These are phyloP conservation scores for Mycena metata DNA, from an alignment of 768 basidiomycete species.

Conservation along the genomic window DNA sequence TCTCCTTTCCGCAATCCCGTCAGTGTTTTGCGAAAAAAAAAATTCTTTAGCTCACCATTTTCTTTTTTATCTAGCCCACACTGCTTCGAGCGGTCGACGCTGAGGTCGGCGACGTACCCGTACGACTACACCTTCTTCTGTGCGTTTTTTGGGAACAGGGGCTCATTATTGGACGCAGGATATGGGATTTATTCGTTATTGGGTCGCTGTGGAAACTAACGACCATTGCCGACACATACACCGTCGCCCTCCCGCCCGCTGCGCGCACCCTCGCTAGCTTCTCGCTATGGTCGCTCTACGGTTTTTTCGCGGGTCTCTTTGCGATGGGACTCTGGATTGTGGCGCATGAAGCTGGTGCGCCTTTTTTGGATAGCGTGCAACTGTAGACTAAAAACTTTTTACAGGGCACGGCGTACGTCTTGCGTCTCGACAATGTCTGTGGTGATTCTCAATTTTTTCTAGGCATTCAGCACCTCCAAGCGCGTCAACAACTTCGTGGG, in stretches of 20 bases:
- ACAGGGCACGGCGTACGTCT: constrained; percentile 74
- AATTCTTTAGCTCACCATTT: not conserved
- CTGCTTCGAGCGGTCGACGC: constrained; percentile 91
- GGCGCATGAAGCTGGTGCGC: constrained; percentile 37
- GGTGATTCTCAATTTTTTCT: constrained; percentile 59
- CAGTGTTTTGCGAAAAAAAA: constrained; percentile 45
- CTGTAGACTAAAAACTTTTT: too few species aligned
- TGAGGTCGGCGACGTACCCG: constrained; percentile 86
- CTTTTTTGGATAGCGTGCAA: too few species aligned
- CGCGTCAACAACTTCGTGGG: constrained; percentile 92
- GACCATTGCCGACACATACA: constrained; percentile 70
- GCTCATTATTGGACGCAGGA: constrained; percentile 53
- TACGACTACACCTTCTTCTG: constrained; percentile 55
- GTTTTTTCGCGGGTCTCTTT: constrained; percentile 86
- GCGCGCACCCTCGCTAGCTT: constrained; percentile 74
- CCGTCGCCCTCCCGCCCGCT: constrained; percentile 69
- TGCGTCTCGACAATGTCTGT: not conserved
- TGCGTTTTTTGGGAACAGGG: not conserved
- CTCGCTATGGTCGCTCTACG: constrained; percentile 84
- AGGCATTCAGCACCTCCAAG: constrained; percentile 95
- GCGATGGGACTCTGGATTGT: constrained; percentile 86
- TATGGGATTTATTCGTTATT: constrained; percentile 84
- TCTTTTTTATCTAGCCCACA: constrained; percentile 64
- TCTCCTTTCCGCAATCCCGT: constrained; percentile 88
- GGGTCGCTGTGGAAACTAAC: constrained; percentile 77